These are phyloP conservation scores for Amanita subjunquillea DNA, from an alignment of 768 basidiomycete species.

Conservation along the genomic window DNA sequence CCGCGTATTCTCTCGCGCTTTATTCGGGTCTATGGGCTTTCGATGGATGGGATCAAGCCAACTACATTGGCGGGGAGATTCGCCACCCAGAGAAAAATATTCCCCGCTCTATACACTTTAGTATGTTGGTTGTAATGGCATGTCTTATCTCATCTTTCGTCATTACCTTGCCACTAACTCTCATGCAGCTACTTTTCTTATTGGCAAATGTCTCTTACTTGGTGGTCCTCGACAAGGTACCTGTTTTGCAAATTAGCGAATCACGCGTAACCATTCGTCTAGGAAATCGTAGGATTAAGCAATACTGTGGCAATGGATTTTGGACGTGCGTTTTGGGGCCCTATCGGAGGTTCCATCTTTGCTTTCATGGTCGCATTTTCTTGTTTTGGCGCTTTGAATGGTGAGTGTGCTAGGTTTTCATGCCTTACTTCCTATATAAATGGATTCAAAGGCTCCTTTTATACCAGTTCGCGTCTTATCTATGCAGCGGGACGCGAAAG, in stretches of 20 bases:
- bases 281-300: conserved; percentile 62
- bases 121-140: conserved; percentile 77
- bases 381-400: conserved; percentile 91
- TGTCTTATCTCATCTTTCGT: conserved; percentile 13
- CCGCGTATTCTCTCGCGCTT: conserved; percentile 83
- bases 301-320: conserved; percentile 91
- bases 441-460: conserved; percentile 43
- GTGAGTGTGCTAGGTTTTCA: conserved; percentile 22
- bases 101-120: conserved; percentile 81
- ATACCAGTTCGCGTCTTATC: conserved; percentile 76
- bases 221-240: conserved; percentile 78
- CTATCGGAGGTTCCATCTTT: conserved; percentile 78
- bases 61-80: conserved; percentile 89
- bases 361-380: conserved; percentile 89
- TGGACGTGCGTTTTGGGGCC: conserved; percentile 77
- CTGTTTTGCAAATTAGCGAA: background rate
- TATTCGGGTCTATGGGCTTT: conserved; percentile 96
- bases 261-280: background rate
- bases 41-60: conserved; percentile 93
- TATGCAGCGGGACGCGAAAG: conserved; percentile 84
- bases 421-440: conserved; percentile 4
- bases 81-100: conserved; percentile 74
- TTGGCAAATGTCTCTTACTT: conserved; percentile 87
- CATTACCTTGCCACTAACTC: conserved; percentile 3
- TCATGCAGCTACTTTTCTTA: conserved; percentile 57